Evolutionary conservation across 2,329 filamentous ascomycete genomes (phyloP).

Genomic region (Fusarium udum): DNA sequence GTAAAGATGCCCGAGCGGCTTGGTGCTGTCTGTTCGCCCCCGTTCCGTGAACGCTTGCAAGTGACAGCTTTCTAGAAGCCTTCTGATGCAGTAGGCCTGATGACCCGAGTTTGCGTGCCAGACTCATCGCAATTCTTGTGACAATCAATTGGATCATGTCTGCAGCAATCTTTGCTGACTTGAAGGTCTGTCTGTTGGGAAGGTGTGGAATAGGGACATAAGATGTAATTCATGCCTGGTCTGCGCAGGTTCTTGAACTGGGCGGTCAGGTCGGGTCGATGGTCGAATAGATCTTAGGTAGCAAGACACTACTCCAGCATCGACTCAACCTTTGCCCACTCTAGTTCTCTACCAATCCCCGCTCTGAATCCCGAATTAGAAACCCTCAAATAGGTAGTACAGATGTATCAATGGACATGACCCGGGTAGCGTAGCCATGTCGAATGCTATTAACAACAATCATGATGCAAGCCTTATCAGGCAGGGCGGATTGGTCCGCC

Average conservation of each 20-base stretch:
- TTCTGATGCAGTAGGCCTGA: conserved; percentile 30
- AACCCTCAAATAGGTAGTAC: conserved; percentile 29
- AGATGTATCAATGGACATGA: conserved; percentile 28
- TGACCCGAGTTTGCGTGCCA: conserved; percentile 28
- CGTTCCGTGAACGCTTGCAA: conserved; percentile 24
- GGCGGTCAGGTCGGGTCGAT: not conserved
- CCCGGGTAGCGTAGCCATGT: conserved; percentile 23
- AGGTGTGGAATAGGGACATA: conserved; percentile 16
- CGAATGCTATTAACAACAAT: conserved; percentile 35
- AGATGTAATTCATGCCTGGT: conserved; percentile 13
- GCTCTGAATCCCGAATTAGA: conserved; percentile 13
- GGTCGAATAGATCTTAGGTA: not conserved
- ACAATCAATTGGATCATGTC: conserved; percentile 6
- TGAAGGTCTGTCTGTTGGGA: not conserved
- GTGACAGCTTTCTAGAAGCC: conserved; percentile 39
- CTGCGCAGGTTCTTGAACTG: not conserved
- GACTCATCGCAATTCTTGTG: conserved; percentile 16
- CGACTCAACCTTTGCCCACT: not conserved
- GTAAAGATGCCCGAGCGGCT: conserved; percentile 6
- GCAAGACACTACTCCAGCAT: not conserved
- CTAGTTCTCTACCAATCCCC: conserved; percentile 6
- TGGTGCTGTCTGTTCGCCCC: conserved; percentile 25
- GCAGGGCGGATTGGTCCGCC: conserved; percentile 17
- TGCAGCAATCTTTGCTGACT: conserved; percentile 13
- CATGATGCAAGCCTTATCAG: conserved; percentile 16